A percentile compares a stretch with the other conserved stretches of the same genome.
phyloP scores from a whole-genome alignment of 306 rosid genomes.

The Begonia peltatifolia region DNA sequence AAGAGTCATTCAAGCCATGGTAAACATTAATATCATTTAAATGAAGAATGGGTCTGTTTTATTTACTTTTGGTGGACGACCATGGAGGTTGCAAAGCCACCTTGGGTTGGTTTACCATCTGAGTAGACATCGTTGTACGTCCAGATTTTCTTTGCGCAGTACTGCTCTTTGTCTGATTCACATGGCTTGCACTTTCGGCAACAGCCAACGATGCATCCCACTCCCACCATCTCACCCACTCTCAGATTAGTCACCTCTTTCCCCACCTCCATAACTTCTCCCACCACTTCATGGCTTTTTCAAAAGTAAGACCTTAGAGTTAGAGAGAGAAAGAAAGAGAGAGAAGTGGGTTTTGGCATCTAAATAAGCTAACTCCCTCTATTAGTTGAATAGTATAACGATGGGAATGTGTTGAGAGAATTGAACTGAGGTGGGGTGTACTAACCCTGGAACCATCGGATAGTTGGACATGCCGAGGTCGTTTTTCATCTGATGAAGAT shows the following conservation, averaged over 20 bases:
- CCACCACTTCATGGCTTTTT: constrained; percentile 65
- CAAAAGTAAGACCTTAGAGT: not conserved
- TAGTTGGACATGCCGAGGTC: constrained; percentile 82
- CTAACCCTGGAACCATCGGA: constrained; percentile 91
- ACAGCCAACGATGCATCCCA: constrained; percentile 59
- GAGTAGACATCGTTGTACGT: constrained; percentile 48
- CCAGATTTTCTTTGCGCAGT: constrained; percentile 83
- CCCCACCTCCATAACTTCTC: constrained; percentile 81
- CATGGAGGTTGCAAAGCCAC: constrained; percentile 67
- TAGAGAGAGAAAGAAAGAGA: no score
- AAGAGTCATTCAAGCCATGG: no score
- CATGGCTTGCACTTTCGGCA: constrained; percentile 62
- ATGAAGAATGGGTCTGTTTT: no score
- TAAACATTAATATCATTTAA: no score
- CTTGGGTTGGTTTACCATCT: constrained; percentile 71
- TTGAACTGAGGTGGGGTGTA: no score
- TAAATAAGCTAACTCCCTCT: no score
- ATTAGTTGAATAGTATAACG: no score
- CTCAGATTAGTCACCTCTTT: constrained; percentile 36
- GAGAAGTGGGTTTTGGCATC: no score
- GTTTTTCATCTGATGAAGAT: constrained; percentile 63
- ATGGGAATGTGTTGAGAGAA: no score
- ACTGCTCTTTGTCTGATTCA: constrained; percentile 49
- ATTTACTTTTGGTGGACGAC: constrained; percentile 63
- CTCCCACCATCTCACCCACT: constrained; percentile 61